Percentiles rank a stretch among this genome's conserved stretches.
Conservation (phyloP, 192 early-diverging fungal genomes). For the Coemansia sp. region DNA sequence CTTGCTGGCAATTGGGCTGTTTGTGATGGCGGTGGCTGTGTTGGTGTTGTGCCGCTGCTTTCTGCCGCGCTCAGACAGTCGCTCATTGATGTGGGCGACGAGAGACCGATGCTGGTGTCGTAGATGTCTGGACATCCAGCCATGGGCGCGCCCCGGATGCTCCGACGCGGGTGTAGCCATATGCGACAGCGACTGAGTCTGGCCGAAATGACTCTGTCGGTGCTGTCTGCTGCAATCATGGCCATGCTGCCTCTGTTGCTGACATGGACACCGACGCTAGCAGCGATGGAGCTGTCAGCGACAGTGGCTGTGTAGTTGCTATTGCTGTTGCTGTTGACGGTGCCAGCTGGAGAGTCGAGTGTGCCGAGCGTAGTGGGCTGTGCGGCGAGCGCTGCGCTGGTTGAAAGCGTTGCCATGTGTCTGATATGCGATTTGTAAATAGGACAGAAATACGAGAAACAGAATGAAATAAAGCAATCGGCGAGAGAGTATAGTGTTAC, state of each 20-base stretch:
- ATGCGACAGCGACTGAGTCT: constrained; percentile 25
- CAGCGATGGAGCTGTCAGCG: no score
- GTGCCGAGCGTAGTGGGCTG: no score
- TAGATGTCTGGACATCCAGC: constrained; percentile 28
- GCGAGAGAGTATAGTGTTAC: background rate
- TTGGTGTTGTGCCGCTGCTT: background rate
- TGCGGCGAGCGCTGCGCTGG: no score
- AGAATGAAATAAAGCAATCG: no score
- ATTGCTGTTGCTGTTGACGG: no score
- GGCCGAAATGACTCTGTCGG: constrained; percentile 5
- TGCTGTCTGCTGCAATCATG: background rate
- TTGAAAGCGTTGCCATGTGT: no score
- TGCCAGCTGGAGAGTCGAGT: no score
- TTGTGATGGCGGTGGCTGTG: background rate
- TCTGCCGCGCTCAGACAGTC: constrained; percentile 3
- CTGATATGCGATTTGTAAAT: background rate
- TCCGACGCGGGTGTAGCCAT: constrained; percentile 30
- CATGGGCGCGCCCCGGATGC: background rate
- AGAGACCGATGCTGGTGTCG: constrained; percentile 16
- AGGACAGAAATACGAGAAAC: background rate
- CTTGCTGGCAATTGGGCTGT: constrained; percentile 1
- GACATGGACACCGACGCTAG: background rate
- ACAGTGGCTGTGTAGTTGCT: no score
- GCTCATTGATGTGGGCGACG: constrained; percentile 16
- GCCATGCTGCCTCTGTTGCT: background rate